Conservation (phyloP, 2,329 filamentous ascomycete genomes). For the Pestalotiopsis sp. region DNA sequence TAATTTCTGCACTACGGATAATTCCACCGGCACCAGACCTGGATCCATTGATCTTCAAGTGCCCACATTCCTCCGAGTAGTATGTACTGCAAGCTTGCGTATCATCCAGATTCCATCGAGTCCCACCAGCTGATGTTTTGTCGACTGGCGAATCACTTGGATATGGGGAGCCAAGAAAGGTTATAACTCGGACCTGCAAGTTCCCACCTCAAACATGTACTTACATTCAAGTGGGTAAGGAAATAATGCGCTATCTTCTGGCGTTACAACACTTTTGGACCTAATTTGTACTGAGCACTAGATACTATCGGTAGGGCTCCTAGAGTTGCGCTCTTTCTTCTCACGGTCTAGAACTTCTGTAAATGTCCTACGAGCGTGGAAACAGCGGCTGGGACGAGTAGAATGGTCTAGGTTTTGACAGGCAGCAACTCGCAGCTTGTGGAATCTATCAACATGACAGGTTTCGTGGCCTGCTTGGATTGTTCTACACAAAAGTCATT, state of each 20-base stretch:
- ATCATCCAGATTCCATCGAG: background rate
- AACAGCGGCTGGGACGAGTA: background rate
- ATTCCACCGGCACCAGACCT: background rate
- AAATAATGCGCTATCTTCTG: background rate
- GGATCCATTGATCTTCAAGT: background rate
- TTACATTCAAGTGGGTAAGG: background rate
- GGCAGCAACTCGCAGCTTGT: too few relatives aligned
- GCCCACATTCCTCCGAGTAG: background rate
- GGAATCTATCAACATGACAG: too few relatives aligned
- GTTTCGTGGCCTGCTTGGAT: too few relatives aligned
- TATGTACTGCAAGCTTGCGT: background rate
- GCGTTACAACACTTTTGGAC: background rate
- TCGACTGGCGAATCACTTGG: background rate
- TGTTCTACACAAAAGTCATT: too few relatives aligned
- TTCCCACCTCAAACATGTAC: background rate
- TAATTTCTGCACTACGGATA: background rate
- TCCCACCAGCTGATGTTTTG: background rate
- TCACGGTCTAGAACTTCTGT: background rate
- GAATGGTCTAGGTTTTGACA: background rate
- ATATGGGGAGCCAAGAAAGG: background rate
- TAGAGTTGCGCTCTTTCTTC: background rate
- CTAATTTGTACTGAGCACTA: background rate
- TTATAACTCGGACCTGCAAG: background rate
- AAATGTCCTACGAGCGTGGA: background rate
- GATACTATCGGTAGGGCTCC: background rate